Base-by-base conservation (phyloP, 306 rosid genomes). In the Malus sylvestris region DNA sequence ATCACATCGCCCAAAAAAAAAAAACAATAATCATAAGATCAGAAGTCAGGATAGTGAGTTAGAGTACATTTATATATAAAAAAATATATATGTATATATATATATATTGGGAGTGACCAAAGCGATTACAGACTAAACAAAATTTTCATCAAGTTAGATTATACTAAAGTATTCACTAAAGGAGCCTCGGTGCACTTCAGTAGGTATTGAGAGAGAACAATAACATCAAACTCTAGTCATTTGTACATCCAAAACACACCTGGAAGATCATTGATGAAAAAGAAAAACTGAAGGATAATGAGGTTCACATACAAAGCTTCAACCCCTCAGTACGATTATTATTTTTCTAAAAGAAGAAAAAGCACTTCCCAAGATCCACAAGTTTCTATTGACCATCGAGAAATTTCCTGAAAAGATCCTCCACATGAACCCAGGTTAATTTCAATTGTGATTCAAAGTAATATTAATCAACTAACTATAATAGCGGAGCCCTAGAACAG, bases 21-120 rank as follows among this genome's bases (percentile, higher is more conserved):
- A 44, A 81, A 46, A 46, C 52, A 46, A 46, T 13, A 6, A 46
- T 46, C 52, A 46, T 46, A 22, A 80, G 62, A 40, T 81, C 59
- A 79, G 84, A 61, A 60, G 46, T 81, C 64, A 79, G 83, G 57
- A 60, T 62, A 81, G 46, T 80, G 33, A 30, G 49, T 58, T 14
- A 30, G 25, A 30, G 22, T 55, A 42, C 29, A 35, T 35, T 1
- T 33, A 33, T 33, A 6, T 33, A 23, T 23, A 23, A 23, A 23
- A 23, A 33, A 5, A 5, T 5, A 33, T 33, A 35, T 35, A 35
- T 33, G 1, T 33, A 6, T 33, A 33, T 5, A 5, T 33, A 33
- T 33, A 35, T 35, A 35, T 35, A 7, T 33, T 15, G 25, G 38
- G 29, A 6, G 35, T 29, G 19, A 11, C 16, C 49, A 55, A 72